Conservation (phyloP, 108 stramenopile species). For the Cylindrotheca fusiformis region DNA sequence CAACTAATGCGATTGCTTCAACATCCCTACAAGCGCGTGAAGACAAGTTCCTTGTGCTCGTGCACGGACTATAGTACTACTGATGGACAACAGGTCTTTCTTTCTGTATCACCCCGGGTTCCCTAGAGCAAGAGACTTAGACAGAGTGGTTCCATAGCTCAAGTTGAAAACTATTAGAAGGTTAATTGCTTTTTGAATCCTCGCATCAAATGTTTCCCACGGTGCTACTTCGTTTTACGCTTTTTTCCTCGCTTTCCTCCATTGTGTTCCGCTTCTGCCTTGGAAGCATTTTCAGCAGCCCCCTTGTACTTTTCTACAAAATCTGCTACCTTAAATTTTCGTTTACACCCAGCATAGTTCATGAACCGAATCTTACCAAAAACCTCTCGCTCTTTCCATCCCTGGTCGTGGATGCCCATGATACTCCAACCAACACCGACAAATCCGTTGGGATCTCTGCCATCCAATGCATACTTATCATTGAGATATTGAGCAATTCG, state of each 20-base stretch:
- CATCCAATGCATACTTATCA: slow-evolving; percentile 96
- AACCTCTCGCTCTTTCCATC: slow-evolving; percentile 82
- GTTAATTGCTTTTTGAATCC: too few species aligned
- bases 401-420: slow-evolving; percentile 97
- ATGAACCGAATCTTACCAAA: slow-evolving; percentile 98
- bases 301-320: slow-evolving; percentile 75
- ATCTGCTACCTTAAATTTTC: slow-evolving; percentile 91
- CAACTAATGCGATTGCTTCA: too few species aligned
- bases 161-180: too few species aligned
- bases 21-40: too few species aligned
- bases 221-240: background rate
- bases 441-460: slow-evolving; percentile 96
- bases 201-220: too few species aligned
- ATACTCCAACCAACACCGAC: slow-evolving; percentile 97
- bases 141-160: too few species aligned
- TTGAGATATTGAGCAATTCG: slow-evolving; percentile 90
- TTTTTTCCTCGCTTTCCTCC: slow-evolving; percentile 8
- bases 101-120: too few species aligned
- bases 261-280: slow-evolving; percentile 31
- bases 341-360: slow-evolving; percentile 96
- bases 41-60: too few species aligned
- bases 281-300: slow-evolving; percentile 64
- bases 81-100: too few species aligned
- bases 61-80: too few species aligned
- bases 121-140: too few species aligned